Evolutionary conservation across 2,329 filamentous ascomycete species (phyloP), one percentile per base, ranked within the genome.

Genomic region (Beauveria pseudobassiana): DNA sequence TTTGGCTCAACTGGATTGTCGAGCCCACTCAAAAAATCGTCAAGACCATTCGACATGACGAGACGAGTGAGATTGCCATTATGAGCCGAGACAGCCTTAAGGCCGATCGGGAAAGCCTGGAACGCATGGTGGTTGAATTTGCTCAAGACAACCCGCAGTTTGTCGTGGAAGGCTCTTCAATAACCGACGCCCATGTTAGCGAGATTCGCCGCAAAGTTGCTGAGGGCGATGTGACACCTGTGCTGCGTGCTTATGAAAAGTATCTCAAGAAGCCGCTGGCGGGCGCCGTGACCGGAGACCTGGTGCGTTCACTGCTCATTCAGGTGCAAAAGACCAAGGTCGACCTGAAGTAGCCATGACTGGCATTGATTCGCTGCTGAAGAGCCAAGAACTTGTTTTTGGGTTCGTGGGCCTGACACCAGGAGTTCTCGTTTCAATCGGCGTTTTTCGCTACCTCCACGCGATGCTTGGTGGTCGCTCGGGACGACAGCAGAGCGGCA

Each of bases 321-420:
- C 95, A 99, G 72, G 88, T 99, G 43, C 95, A 99, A 71, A 99
- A 99, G 81, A 98, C 95, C 24, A 99, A 99, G 78, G 95, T 99
- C 9, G 95, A 99, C 70, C 87, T 99, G 14, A 99, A 74, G 87
- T 98, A 64, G 95, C 95, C 16, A 93, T 99, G 77, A 91, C 90
- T 63, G 95, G 95, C 20, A 99, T 99, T 66, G 93, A 99, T 78
- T 86, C 91, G 40, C 82, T 99, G 38, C 82, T 99, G 62, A 96
- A 95, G 77, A 97, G 93, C 70, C 95, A 99, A 72, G 93, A 99
- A 72, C 82, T 99, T 53, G 90, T 99, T 26, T 99, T 99, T 76
- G 95, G 91, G n/a, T 96, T 99, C 70, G 88, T 99, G 43, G 93
- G 93, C 6, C 79, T 99, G 28, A 98, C 95, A 0, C 95, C 95